A percentile compares a stretch with the other conserved stretches of the same genome.
Evolutionary conservation across 306 rosid species (phyloP).

Genomic region (Cicer arietinum): DNA sequence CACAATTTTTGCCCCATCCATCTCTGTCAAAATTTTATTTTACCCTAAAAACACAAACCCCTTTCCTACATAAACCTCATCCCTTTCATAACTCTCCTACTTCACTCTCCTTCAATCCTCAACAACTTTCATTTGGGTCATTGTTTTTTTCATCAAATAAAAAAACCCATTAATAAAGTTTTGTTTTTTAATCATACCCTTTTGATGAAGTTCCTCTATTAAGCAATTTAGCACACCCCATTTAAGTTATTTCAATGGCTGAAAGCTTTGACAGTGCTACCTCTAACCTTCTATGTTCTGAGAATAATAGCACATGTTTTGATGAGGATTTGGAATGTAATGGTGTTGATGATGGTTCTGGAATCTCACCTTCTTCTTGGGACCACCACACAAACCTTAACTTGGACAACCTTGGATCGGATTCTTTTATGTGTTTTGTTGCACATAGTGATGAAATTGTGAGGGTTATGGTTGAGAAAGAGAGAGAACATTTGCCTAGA

Average conservation of each 20-base stretch:
- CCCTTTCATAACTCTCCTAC: slow-evolving; percentile 43
- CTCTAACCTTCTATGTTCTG: slow-evolving; percentile 65
- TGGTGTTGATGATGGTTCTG: slow-evolving; percentile 47
- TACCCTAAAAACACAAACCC: slow-evolving; percentile 64
- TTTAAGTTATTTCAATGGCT: slow-evolving; percentile 62
- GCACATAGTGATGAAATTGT: slow-evolving; percentile 63
- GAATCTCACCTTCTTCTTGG: slow-evolving; percentile 49
- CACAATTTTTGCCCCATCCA: slow-evolving; percentile 23
- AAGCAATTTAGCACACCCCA: slow-evolving; percentile 11
- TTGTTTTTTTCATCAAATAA: slow-evolving; percentile 25
- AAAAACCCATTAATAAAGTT: slow-evolving; percentile 40
- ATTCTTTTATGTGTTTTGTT: slow-evolving; percentile 43
- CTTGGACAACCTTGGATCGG: slow-evolving; percentile 56
- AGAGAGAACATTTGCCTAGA: slow-evolving; percentile 72
- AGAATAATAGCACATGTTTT: slow-evolving; percentile 57
- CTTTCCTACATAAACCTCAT: slow-evolving; percentile 63
- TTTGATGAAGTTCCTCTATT: slow-evolving; percentile 54
- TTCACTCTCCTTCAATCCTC: slow-evolving; percentile 32
- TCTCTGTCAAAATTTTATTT: slow-evolving; percentile 2
- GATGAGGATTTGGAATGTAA: slow-evolving; percentile 49
- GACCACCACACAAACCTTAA: slow-evolving; percentile 46
- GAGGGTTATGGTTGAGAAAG: slow-evolving; percentile 68
- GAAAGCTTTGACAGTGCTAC: slow-evolving; percentile 57
- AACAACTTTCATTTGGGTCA: slow-evolving; percentile 38
- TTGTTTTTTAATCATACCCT: slow-evolving; percentile 44